These are phyloP conservation scores for Pythium sukuiense DNA, from an alignment of 352 stramenopile genomes.

Conservation along the genomic window DNA sequence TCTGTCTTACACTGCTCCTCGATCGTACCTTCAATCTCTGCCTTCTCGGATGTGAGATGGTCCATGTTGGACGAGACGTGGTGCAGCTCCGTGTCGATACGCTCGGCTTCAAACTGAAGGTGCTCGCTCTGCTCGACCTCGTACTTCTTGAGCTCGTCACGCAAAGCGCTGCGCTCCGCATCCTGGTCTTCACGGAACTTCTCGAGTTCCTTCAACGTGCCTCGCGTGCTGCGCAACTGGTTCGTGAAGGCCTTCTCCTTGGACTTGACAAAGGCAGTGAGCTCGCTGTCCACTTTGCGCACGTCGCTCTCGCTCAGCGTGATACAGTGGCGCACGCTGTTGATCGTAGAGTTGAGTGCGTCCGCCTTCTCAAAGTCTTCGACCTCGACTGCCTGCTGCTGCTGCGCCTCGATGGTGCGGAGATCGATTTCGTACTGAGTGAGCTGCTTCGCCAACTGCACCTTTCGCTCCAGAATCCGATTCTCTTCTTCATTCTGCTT, in stretches of 20 bases:
- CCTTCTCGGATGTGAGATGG: constrained; percentile 67
- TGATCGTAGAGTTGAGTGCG: constrained; percentile 76
- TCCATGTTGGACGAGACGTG: constrained; percentile 74
- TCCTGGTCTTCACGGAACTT: constrained; percentile 80
- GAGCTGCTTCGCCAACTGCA: constrained; percentile 64
- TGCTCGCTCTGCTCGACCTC: constrained; percentile 67
- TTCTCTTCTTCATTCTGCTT: constrained; percentile 81
- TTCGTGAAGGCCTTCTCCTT: constrained; percentile 82
- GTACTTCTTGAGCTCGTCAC: constrained; percentile 64
- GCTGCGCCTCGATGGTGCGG: constrained; percentile 73
- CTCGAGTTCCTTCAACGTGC: constrained; percentile 68
- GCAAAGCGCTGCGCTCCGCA: constrained; percentile 41
- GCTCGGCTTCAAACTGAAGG: constrained; percentile 75
- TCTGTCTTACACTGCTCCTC: constrained; percentile 74
- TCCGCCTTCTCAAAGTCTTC: constrained; percentile 88
- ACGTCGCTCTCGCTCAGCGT: constrained; percentile 80
- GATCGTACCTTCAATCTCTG: constrained; percentile 77
- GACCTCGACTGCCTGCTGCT: constrained; percentile 75
- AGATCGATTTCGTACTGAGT: constrained; percentile 81
- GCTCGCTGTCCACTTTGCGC: constrained; percentile 73
- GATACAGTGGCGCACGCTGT: constrained; percentile 79
- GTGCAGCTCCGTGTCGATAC: constrained; percentile 74
- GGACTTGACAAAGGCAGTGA: constrained; percentile 64
- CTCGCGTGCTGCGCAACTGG: constrained; percentile 71
- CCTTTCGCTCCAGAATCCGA: constrained; percentile 64